Base-by-base conservation (phyloP, 2,329 filamentous ascomycete genomes). In the Monilinia vaccinii-corymbosi region DNA sequence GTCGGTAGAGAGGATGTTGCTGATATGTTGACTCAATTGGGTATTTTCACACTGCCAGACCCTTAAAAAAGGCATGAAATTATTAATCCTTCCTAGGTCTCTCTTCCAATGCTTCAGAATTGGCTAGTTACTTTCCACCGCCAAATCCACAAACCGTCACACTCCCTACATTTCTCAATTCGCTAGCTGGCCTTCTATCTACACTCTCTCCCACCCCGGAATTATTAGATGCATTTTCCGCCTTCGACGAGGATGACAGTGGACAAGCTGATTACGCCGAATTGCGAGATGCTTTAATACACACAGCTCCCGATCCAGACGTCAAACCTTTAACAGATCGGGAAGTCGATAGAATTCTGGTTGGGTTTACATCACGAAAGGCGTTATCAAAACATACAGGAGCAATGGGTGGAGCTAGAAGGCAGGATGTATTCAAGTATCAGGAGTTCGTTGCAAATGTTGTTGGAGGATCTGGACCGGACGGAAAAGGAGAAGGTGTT, bases 241-340 rank as follows among this genome's bases (percentile, higher is more conserved):
- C 94, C 0, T 97, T 97, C 71, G 94, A 99, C 70, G 89, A 96
- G 63, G 91, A 96, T 64, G 94, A 99, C 72, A 94, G 89, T 68
- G 94, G 94, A 3, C 91, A 97, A 73, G 85, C 97, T 44, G 91
- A 97, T 71, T 76, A 96, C 23, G 81, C 77, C 0, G 91, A 96
- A 73, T 75, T 99, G 63, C 84, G 88, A 49, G 89, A 94, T 67
- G 91, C 93, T 0, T 73, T 99, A 48, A 75, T 97, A 45, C 83
- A 91, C 65, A 96, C 91, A 0, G 84, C 85, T 0, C 89, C 91
- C 0, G 91, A 96, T 66, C 79, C 82, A 0, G 89, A 89, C 21
- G 79, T 79, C 72, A 77, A 77, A 44, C 74, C 81, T 0, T 74
- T 95, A 64, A 87, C 83, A 0, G 82, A 86, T 56, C 75, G 79